A percentile compares a stretch with the other conserved stretches of the same genome.
Conservation (phyloP, 257 asterid species). For the Nicotiana undulata region DNA sequence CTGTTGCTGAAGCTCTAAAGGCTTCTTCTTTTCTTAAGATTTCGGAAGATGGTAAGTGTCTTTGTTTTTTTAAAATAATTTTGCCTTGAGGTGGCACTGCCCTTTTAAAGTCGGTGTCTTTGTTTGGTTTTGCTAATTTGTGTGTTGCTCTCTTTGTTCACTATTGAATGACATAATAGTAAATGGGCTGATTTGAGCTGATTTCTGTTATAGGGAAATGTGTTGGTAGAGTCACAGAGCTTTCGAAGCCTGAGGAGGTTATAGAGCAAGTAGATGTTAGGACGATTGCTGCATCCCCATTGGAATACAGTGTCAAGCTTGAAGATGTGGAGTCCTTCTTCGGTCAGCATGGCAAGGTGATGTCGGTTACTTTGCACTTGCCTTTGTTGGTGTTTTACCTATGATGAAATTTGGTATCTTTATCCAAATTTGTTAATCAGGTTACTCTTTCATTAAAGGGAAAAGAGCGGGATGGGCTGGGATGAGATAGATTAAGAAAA, state of each 20-base stretch:
- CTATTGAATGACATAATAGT: neutral
- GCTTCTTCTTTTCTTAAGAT: conserved; percentile 66
- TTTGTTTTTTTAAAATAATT: too few species aligned
- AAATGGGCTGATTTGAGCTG: neutral
- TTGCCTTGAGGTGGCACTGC: too few species aligned
- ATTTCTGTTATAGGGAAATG: conserved; percentile 40
- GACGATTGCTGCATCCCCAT: conserved; percentile 85
- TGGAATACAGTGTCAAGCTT: conserved; percentile 66
- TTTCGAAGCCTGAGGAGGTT: conserved; percentile 71
- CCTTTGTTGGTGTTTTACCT: neutral
- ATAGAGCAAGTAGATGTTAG: conserved; percentile 70
- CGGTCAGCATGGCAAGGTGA: conserved; percentile 59
- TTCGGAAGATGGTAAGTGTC: conserved; percentile 78
- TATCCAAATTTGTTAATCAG: neutral
- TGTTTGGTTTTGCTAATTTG: neutral
- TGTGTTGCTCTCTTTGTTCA: neutral
- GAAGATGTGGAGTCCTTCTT: conserved; percentile 81
- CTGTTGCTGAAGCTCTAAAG: conserved; percentile 74
- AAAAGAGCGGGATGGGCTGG: neutral
- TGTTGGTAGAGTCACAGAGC: conserved; percentile 72
- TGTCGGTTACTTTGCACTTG: neutral
- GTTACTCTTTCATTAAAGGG: neutral
- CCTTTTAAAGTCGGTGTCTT: neutral
- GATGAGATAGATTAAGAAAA: neutral
- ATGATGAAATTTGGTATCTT: neutral